Conservation (phyloP, 2,329 filamentous ascomycete species). For the Dendrostoma leiphaemia region DNA sequence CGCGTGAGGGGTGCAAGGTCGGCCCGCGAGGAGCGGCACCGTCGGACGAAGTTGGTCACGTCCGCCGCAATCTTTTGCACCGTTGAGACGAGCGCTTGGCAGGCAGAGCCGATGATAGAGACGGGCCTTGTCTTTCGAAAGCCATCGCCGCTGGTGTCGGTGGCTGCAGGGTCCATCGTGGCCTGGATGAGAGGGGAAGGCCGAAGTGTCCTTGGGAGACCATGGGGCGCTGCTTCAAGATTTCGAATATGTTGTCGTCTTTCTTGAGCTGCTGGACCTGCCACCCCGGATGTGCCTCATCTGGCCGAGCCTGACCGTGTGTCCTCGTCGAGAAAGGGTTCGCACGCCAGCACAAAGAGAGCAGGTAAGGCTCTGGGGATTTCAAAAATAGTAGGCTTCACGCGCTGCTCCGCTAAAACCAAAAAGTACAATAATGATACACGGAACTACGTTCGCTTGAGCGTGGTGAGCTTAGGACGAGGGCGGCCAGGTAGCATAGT, state of each 20-base stretch:
- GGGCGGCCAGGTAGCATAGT: too few relatives aligned
- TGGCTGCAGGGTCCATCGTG: constrained; percentile 2
- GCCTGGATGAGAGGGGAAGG: background rate
- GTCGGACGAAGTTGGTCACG: constrained; percentile 22
- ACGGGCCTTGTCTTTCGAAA: background rate
- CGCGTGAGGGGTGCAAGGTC: constrained; percentile 22
- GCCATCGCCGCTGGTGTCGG: background rate
- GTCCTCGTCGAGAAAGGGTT: background rate
- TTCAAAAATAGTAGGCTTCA: too few relatives aligned
- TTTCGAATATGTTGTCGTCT: background rate
- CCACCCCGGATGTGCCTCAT: background rate
- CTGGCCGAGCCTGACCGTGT: background rate
- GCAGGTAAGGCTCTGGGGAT: background rate
- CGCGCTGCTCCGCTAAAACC: too few relatives aligned
- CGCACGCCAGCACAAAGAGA: background rate
- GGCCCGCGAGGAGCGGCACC: constrained; percentile 21
- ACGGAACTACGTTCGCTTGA: too few relatives aligned
- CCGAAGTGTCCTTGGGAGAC: background rate
- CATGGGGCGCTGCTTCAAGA: background rate
- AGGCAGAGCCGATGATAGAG: constrained; percentile 17
- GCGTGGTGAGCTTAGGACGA: too few relatives aligned
- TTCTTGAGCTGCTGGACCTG: background rate
- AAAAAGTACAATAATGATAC: too few relatives aligned
- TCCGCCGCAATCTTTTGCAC: constrained; percentile 19
- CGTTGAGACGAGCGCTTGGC: constrained; percentile 18